A percentile compares a stretch with the other conserved stretches of the same genome.
Conservation (phyloP, 179 eudicot species). For the Silene coronaria region DNA sequence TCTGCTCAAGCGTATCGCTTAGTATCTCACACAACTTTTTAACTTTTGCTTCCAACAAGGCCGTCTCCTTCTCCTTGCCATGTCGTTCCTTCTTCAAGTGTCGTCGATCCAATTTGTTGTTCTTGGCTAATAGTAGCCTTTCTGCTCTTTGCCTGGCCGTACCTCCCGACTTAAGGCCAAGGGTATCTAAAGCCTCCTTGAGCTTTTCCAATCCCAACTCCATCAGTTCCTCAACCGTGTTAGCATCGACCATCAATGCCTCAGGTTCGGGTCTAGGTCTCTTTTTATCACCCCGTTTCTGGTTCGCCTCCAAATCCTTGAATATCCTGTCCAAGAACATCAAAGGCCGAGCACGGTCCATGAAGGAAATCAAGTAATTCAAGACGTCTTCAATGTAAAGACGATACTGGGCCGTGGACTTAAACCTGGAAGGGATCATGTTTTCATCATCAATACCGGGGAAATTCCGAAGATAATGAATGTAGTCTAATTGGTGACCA, state of each 20-base stretch:
- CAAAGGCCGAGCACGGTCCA: slow-evolving; percentile 8
- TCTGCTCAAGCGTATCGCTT: slow-evolving; percentile 8
- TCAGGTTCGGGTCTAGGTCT: not conserved
- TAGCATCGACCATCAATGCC: not conserved
- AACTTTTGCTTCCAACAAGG: slow-evolving; percentile 13
- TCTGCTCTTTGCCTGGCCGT: not conserved
- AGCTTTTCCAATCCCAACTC: too few species aligned
- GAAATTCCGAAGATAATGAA: not conserved
- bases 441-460: not conserved
- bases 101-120: not conserved
- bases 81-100: not conserved
- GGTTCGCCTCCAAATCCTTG: not conserved
- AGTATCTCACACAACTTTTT: slow-evolving; percentile 17
- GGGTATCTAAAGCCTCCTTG: not conserved
- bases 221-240: not conserved
- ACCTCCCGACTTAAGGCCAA: slow-evolving; percentile 1
- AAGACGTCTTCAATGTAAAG: slow-evolving; percentile 8
- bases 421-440: not conserved
- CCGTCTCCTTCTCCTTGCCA: not conserved
- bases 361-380: slow-evolving; percentile 3
- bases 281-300: not conserved
- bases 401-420: not conserved
- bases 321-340: slow-evolving; percentile 8
- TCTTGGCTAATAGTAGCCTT: not conserved
- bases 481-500: not conserved